Conservation (phyloP, 345 rosid genomes). For the Citrus trifoliata region DNA sequence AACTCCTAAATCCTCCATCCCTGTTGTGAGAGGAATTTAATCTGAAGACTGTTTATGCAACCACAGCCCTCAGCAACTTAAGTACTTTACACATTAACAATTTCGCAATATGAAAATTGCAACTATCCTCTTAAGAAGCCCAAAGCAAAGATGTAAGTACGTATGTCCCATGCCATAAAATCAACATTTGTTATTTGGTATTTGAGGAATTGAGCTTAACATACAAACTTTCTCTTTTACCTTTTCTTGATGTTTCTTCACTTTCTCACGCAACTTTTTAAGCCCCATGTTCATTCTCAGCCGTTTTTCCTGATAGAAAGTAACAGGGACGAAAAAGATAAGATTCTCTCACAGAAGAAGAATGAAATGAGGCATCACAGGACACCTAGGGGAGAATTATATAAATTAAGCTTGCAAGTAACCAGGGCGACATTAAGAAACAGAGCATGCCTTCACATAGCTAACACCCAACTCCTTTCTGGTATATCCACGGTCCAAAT, state of each 20-base stretch:
- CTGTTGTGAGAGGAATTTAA: neutral
- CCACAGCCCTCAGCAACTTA: neutral
- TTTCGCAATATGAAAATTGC: neutral
- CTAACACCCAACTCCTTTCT: conserved; percentile 71
- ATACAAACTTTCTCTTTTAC: conserved; percentile 33
- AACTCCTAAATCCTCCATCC: neutral
- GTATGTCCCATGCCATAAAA: neutral
- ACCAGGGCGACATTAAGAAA: neutral
- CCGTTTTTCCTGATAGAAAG: conserved; percentile 51
- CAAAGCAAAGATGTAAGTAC: neutral
- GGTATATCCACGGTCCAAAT: conserved; percentile 65
- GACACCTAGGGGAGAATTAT: neutral
- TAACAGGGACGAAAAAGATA: neutral
- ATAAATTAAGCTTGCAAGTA: neutral
- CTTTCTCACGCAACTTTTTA: conserved; percentile 56
- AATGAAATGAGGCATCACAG: neutral
- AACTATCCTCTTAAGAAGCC: neutral
- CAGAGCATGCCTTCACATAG: conserved; percentile 51
- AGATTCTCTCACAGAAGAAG: neutral
- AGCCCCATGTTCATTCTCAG: conserved; percentile 60
- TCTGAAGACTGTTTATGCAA: neutral
- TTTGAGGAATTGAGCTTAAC: neutral
- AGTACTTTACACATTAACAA: neutral
- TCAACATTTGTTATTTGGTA: neutral
- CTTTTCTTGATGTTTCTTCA: conserved; percentile 66